A percentile compares a stretch with the other conserved stretches of the same genome.
Conservation (phyloP, 441 rosid species). For the Erodium texanum region DNA sequence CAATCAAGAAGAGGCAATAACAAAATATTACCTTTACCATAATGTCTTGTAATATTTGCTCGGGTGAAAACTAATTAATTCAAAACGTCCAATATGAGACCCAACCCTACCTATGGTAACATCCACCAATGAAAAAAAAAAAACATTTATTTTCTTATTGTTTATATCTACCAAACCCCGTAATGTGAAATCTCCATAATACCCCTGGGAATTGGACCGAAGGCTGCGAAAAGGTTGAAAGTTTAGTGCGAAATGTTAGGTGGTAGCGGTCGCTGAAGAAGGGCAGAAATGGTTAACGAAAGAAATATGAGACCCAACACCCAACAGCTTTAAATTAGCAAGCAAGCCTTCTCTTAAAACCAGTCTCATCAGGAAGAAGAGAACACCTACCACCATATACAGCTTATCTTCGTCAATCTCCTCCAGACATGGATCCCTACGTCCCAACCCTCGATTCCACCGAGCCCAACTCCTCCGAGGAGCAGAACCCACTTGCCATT, state of each 20-base stretch:
- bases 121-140: too few relatives aligned
- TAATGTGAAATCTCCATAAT: neutral
- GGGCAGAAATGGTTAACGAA: neutral
- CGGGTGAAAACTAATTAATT: too few relatives aligned
- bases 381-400: neutral
- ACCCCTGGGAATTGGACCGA: neutral
- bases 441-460: conserved; percentile 23
- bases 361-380: too few relatives aligned
- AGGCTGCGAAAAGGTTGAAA: neutral
- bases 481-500: conserved; percentile 18
- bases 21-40: too few relatives aligned
- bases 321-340: neutral
- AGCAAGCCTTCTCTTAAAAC: neutral
- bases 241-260: conserved; percentile 5
- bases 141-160: neutral
- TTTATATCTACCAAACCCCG: neutral
- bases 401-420: too few relatives aligned
- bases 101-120: too few relatives aligned
- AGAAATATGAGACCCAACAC: neutral
- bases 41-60: too few relatives aligned
- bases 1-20: too few relatives aligned
- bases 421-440: conserved; percentile 34
- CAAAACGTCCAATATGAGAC: too few relatives aligned
- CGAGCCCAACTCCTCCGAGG: conserved; percentile 25
- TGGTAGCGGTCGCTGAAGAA: conserved; percentile 3